These are phyloP conservation scores for Calonectria fujianensis DNA, from an alignment of 2,329 filamentous ascomycete genomes.

Conservation along the genomic window DNA sequence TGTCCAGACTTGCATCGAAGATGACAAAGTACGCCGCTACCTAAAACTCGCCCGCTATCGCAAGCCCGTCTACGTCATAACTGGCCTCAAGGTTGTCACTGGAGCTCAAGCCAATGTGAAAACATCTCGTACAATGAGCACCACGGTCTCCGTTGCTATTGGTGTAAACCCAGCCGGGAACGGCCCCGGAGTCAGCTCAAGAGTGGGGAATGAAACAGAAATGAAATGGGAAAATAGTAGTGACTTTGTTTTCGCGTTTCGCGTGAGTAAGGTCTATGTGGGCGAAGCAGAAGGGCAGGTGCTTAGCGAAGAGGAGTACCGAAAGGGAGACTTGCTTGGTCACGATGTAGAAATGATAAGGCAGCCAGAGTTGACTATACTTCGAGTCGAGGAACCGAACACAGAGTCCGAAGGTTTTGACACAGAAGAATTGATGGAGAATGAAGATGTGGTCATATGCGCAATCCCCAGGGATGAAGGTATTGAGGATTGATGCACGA, in stretches of 20 bases:
- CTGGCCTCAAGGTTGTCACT: constrained; percentile 34
- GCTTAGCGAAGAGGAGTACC: not conserved
- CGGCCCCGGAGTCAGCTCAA: not conserved
- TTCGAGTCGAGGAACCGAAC: not conserved
- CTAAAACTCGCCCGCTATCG: constrained; percentile 20
- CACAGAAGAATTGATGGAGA: constrained; percentile 25
- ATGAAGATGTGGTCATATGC: constrained; percentile 14
- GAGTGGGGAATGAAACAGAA: not conserved
- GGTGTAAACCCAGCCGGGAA: not conserved
- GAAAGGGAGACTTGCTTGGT: constrained; percentile 27
- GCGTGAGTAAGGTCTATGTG: constrained; percentile 29
- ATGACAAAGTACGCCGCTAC: not conserved
- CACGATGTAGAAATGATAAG: not conserved
- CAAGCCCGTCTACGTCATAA: constrained; percentile 43
- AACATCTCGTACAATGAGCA: constrained; percentile 7
- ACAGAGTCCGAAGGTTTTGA: constrained; percentile 31
- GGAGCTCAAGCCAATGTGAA: constrained; percentile 28
- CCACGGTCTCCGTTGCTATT: constrained; percentile 14
- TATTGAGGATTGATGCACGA: not conserved
- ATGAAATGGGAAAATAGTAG: constrained; percentile 35
- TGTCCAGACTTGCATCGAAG: constrained; percentile 33
- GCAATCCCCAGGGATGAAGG: constrained; percentile 18
- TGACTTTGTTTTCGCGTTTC: constrained; percentile 43
- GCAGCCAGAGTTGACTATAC: not conserved
- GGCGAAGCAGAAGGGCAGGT: not conserved